Percentiles rank a stretch among this genome's conserved stretches.
Conservation (phyloP, 2,329 filamentous ascomycete species). For the Fusarium guadeloupense region DNA sequence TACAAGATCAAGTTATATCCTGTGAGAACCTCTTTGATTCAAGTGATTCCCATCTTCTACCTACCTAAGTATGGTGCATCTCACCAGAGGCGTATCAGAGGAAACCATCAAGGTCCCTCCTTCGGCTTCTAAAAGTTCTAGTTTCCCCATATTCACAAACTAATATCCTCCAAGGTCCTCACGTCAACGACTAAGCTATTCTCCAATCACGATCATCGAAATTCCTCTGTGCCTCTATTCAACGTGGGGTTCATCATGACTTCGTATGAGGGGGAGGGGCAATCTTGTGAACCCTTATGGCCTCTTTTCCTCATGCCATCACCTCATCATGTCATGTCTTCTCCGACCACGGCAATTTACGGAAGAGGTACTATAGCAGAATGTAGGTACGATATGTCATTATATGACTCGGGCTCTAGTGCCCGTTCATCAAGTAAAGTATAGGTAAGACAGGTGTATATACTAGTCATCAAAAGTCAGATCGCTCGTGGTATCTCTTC, state of each 20-base stretch:
- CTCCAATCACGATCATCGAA: slow-evolving; percentile 21
- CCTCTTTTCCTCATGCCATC: slow-evolving; percentile 3
- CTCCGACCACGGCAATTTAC: background rate
- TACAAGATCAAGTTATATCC: background rate
- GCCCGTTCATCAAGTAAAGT: slow-evolving; percentile 23
- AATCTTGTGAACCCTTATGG: slow-evolving; percentile 34
- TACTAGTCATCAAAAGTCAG: slow-evolving; percentile 31
- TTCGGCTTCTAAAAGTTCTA: background rate
- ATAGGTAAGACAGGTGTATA: slow-evolving; percentile 7
- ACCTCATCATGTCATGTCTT: slow-evolving; percentile 12
- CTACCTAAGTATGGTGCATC: background rate
- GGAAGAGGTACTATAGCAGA: background rate
- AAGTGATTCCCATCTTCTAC: background rate
- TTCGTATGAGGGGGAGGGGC: slow-evolving; percentile 20
- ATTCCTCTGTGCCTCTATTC: background rate
- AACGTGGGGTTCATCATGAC: slow-evolving; percentile 29
- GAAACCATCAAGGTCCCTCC: slow-evolving; percentile 34
- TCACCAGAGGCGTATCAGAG: slow-evolving; percentile 1
- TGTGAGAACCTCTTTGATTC: slow-evolving; percentile 23
- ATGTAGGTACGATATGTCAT: slow-evolving; percentile 23
- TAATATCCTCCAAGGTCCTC: slow-evolving; percentile 16
- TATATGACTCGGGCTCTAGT: slow-evolving; percentile 26
- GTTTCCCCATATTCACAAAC: slow-evolving; percentile 3
- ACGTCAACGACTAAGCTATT: background rate
- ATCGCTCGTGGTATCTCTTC: slow-evolving; percentile 45